Conservation (phyloP, 805 yeast species). For the Kazachstania viticola region DNA sequence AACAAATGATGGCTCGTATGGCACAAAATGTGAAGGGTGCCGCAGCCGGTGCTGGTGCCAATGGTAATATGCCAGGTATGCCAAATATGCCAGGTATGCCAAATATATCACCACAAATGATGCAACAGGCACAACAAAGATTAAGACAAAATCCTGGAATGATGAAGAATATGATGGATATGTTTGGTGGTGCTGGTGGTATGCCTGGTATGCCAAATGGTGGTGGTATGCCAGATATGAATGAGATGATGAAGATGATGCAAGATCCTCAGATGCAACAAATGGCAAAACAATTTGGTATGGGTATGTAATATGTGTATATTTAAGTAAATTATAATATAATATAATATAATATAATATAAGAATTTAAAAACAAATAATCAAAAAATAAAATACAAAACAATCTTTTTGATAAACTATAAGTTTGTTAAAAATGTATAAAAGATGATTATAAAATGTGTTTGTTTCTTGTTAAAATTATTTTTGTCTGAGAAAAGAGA, state of each 20-base stretch:
- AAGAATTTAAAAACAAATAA: neutral
- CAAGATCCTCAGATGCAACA: constrained; percentile 36
- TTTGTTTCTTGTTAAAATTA: too few species aligned
- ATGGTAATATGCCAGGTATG: constrained; percentile 42
- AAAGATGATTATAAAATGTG: too few species aligned
- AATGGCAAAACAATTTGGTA: constrained; percentile 40
- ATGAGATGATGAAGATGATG: constrained; percentile 52
- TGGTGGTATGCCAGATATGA: constrained; percentile 61
- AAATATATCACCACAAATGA: constrained; percentile 29
- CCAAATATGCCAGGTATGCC: constrained; percentile 44
- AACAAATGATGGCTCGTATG: constrained; percentile 88
- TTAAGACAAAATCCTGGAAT: constrained; percentile 62
- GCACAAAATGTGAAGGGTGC: constrained; percentile 55
- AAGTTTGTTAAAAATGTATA: too few species aligned
- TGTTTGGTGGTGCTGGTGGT: constrained; percentile 49
- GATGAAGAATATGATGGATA: constrained; percentile 63
- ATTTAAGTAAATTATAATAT: too few species aligned
- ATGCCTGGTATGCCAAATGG: too few species aligned
- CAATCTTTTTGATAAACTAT: neutral
- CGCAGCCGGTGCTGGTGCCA: constrained; percentile 28
- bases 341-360: too few species aligned
- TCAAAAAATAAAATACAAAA: neutral
- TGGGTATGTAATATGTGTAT: constrained; percentile 13
- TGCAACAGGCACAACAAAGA: constrained; percentile 45
- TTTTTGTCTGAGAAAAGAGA: too few species aligned